A percentile compares a stretch with the other conserved stretches of the same genome.
Evolutionary conservation across 257 asterid species (phyloP).

Genomic region (Parsonsia alboflavescens): DNA sequence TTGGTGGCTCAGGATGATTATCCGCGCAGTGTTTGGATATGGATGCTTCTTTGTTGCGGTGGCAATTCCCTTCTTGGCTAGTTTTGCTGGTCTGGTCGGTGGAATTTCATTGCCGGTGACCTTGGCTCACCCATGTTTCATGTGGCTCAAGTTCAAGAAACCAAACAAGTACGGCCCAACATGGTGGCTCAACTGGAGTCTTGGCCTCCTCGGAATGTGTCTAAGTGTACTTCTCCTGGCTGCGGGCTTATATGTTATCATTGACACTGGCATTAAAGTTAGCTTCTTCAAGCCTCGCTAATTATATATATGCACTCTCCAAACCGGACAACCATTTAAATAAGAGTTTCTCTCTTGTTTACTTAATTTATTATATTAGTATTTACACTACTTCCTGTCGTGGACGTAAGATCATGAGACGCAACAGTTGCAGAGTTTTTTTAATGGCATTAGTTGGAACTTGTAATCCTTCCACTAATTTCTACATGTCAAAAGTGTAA

Average conservation of each 20-base stretch:
- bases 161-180: constrained; percentile 42
- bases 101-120: constrained; percentile 77
- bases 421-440: background rate
- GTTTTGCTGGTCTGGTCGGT: constrained; percentile 75
- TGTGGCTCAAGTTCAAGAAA: constrained; percentile 84
- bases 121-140: constrained; percentile 70
- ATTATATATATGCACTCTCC: background rate
- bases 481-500: background rate
- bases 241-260: constrained; percentile 59
- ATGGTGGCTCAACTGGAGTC: constrained; percentile 74
- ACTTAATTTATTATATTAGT: background rate
- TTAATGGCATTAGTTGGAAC: background rate
- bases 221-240: constrained; percentile 48
- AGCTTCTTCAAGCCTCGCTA: constrained; percentile 63
- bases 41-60: constrained; percentile 64
- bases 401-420: background rate
- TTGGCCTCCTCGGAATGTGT: constrained; percentile 60
- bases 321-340: background rate
- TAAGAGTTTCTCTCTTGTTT: background rate
- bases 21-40: constrained; percentile 55
- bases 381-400: background rate
- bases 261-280: constrained; percentile 58
- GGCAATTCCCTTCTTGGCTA: constrained; percentile 72
- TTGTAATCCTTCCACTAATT: background rate
- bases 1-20: constrained; percentile 66